Conservation (phyloP, 495 filamentous ascomycete genomes). For the Annulohypoxylon nitens region DNA sequence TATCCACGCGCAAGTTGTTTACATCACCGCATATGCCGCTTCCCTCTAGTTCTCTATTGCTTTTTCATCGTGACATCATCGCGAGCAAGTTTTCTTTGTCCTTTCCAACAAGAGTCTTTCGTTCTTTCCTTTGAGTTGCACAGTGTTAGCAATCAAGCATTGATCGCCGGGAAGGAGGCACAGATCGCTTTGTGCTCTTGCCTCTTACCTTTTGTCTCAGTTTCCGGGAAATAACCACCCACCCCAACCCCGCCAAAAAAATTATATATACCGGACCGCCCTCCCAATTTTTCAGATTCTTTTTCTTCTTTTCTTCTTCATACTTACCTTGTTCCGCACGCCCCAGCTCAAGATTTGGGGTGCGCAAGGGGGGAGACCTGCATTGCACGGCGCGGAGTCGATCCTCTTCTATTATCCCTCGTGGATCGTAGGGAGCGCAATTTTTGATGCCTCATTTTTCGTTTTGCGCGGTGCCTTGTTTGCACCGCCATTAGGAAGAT, state of each 20-base stretch:
- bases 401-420: slow-evolving; percentile 75
- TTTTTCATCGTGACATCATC: no score
- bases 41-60: no score
- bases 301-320: slow-evolving; percentile 2
- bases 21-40: no score
- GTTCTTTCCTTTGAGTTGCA: no score
- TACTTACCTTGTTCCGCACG: slow-evolving; percentile 9
- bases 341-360: slow-evolving; percentile 13
- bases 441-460: slow-evolving; percentile 43
- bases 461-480: background rate
- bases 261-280: background rate
- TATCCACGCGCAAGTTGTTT: no score
- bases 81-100: no score
- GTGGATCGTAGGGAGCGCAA: slow-evolving; percentile 67
- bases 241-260: background rate
- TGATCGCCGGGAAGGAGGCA: no score
- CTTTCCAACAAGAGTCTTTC: no score
- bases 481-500: slow-evolving; percentile 4
- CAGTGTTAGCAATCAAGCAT: no score
- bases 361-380: slow-evolving; percentile 73
- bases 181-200: background rate
- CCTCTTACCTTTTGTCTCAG: background rate
- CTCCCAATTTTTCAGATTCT: background rate
- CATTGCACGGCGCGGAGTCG: slow-evolving; percentile 84
- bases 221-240: background rate